Percentiles rank a stretch among this genome's conserved stretches.
These are phyloP conservation scores for Fragilaria radians DNA, from an alignment of 108 stramenopile species.

Conservation along the genomic window DNA sequence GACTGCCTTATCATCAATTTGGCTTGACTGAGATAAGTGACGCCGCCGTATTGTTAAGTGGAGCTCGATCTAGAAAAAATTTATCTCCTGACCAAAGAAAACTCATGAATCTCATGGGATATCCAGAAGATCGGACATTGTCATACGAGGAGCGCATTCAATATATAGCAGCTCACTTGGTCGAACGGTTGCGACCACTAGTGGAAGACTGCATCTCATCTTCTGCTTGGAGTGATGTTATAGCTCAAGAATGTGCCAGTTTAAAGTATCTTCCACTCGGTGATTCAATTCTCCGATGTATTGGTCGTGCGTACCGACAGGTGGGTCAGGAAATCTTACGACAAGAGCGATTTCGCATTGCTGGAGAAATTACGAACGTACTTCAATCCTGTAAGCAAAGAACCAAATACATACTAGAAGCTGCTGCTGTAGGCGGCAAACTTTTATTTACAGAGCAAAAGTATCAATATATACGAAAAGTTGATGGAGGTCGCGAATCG, in stretches of 20 bases:
- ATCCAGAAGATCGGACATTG: slow-evolving; percentile 13
- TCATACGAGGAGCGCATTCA: slow-evolving; percentile 26
- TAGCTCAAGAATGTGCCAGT: slow-evolving; percentile 41
- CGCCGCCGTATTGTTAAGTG: slow-evolving; percentile 45
- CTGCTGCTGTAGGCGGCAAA: background rate
- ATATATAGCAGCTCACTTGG: slow-evolving; percentile 38
- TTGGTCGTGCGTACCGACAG: slow-evolving; percentile 68
- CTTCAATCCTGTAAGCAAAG: background rate
- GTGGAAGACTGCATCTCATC: slow-evolving; percentile 57
- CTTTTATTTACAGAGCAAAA: background rate
- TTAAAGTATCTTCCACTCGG: slow-evolving; percentile 62
- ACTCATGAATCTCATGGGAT: slow-evolving; percentile 38
- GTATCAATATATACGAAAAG: too few relatives aligned
- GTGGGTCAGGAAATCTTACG: slow-evolving; percentile 35
- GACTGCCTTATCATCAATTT: slow-evolving; percentile 71
- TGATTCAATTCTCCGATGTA: slow-evolving; percentile 69
- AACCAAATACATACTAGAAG: background rate
- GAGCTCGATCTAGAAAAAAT: slow-evolving; percentile 9
- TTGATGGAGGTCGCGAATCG: background rate
- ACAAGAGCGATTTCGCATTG: slow-evolving; percentile 15
- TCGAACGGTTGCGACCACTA: slow-evolving; percentile 66
- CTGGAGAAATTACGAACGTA: background rate
- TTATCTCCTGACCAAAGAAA: slow-evolving; percentile 8
- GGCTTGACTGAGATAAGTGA: slow-evolving; percentile 47
- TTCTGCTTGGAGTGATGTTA: slow-evolving; percentile 23